phyloP scores from a whole-genome alignment of 2,329 filamentous ascomycete genomes.

The Hypoxylon sp. region DNA sequence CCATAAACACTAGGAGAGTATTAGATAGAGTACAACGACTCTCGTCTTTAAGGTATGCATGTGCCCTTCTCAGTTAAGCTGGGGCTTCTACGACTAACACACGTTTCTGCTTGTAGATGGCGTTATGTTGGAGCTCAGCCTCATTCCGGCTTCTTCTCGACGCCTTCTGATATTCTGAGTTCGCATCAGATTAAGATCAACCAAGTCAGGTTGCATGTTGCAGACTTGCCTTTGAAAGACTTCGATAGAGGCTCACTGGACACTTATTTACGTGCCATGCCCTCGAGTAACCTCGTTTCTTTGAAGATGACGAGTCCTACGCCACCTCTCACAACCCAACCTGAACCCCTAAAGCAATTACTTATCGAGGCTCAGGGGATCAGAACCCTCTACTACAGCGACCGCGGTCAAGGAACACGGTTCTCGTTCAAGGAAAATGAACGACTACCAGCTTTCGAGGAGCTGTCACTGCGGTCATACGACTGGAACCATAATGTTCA shows the following conservation, averaged over 20 bases:
- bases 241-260: slow-evolving; percentile 53
- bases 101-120: slow-evolving; percentile 54
- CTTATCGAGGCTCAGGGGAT: slow-evolving; percentile 55
- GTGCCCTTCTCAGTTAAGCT: neutral
- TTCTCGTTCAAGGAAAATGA: slow-evolving; percentile 58
- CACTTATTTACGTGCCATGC: slow-evolving; percentile 56
- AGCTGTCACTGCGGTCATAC: slow-evolving; percentile 60
- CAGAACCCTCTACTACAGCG: slow-evolving; percentile 58
- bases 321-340: slow-evolving; percentile 57
- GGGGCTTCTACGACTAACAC: neutral
- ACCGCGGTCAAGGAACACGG: slow-evolving; percentile 59
- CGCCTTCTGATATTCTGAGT: slow-evolving; percentile 57
- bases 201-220: slow-evolving; percentile 55
- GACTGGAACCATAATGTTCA: slow-evolving; percentile 60
- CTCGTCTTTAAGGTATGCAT: slow-evolving; percentile 57
- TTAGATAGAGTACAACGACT: slow-evolving; percentile 55
- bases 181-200: slow-evolving; percentile 48
- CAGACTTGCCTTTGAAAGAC: slow-evolving; percentile 57
- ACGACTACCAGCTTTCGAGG: slow-evolving; percentile 58
- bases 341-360: slow-evolving; percentile 59
- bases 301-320: slow-evolving; percentile 57
- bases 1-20: slow-evolving; percentile 53
- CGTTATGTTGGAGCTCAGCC: slow-evolving; percentile 53
- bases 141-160: slow-evolving; percentile 50
- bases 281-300: slow-evolving; percentile 56